Conservation (phyloP, 495 filamentous ascomycete species). For the Chaetomium tenue region DNA sequence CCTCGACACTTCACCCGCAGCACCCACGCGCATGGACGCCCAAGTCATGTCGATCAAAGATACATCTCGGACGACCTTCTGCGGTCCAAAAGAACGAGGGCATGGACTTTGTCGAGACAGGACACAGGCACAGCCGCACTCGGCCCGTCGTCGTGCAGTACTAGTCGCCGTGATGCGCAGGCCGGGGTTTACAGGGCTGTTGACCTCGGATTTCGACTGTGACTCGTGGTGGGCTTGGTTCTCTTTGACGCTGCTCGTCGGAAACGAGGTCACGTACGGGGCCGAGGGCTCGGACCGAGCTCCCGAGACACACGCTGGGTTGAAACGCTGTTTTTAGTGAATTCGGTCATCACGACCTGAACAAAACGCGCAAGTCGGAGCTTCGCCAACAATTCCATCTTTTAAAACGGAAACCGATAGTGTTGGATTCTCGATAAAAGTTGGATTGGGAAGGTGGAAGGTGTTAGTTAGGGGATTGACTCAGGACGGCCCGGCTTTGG, state of each 20-base stretch:
- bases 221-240: not conserved
- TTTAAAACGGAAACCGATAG: not conserved
- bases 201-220: not conserved
- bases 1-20: not conserved
- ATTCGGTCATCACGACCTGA: not conserved
- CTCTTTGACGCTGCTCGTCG: not conserved
- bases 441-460: not conserved
- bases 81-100: not conserved
- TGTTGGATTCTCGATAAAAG: not conserved
- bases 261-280: not conserved
- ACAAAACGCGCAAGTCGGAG: not conserved
- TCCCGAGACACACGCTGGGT: not conserved
- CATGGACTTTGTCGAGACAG: not conserved
- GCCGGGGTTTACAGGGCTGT: not conserved
- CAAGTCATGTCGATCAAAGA: not conserved
- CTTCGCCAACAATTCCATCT: not conserved
- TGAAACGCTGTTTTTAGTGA: not conserved
- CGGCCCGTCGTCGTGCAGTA: not conserved
- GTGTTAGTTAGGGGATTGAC: not conserved
- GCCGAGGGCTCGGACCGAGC: conserved; percentile 9
- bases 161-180: not conserved
- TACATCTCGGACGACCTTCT: not conserved
- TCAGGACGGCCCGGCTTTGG: not conserved
- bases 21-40: not conserved
- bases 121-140: not conserved